These are phyloP conservation scores for Kitagawia praeruptora DNA, from an alignment of 129 eudicot species.

Conservation along the genomic window DNA sequence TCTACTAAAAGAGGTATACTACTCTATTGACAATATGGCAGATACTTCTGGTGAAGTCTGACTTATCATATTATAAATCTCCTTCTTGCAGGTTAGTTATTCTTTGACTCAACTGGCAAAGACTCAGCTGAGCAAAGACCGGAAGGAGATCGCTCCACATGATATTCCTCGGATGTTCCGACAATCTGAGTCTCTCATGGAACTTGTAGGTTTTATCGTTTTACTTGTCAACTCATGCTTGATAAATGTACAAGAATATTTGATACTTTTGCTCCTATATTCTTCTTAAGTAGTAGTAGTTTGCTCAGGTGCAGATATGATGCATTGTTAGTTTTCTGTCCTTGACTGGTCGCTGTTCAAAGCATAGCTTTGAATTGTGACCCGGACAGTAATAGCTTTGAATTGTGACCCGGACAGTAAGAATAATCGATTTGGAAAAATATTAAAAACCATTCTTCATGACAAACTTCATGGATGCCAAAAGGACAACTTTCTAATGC, in stretches of 20 bases:
- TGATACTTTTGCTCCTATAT: background rate
- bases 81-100: constrained; percentile 79
- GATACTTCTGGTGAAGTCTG: constrained; percentile 5
- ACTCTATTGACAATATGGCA: background rate
- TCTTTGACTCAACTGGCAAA: constrained; percentile 93
- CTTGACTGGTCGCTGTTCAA: background rate
- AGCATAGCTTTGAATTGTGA: background rate
- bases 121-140: constrained; percentile 75
- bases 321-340: background rate
- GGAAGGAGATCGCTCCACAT: constrained; percentile 89
- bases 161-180: constrained; percentile 77
- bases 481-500: background rate
- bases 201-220: constrained; percentile 60
- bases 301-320: background rate
- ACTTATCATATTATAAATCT: constrained; percentile 4
- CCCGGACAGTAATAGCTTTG: background rate
- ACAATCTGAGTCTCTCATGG: constrained; percentile 60
- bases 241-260: background rate
- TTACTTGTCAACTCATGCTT: constrained; percentile 11
- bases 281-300: background rate
- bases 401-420: background rate
- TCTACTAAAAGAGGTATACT: constrained; percentile 75
- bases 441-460: background rate
- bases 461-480: background rate
- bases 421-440: background rate